phyloP scores from a whole-genome alignment of 306 rosid genomes.

The Rubus idaeus region DNA sequence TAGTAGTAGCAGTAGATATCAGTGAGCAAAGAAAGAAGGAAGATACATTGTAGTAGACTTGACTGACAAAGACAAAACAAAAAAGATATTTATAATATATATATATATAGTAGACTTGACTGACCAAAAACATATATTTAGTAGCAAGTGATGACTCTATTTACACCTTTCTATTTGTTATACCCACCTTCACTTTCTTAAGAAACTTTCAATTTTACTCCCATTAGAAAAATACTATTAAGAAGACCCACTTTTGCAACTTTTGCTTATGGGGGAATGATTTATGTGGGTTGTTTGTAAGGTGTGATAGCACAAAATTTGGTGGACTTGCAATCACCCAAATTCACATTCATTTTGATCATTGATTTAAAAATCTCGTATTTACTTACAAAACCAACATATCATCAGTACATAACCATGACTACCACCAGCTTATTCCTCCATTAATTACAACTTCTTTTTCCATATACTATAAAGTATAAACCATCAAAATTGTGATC shows the following conservation, averaged over 20 bases:
- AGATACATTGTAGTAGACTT: neutral
- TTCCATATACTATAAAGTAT: neutral
- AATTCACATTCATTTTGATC: neutral
- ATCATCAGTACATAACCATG: neutral
- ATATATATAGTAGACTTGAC: neutral
- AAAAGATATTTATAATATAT: too few species aligned
- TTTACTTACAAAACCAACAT: neutral
- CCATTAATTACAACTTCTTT: neutral
- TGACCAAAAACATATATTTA: neutral
- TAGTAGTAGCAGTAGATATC: neutral
- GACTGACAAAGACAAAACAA: neutral
- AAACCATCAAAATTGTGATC: neutral
- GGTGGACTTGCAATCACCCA: neutral
- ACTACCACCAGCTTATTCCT: neutral
- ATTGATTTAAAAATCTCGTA: neutral
- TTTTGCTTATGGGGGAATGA: neutral
- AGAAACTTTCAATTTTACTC: neutral
- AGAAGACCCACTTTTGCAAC: neutral
- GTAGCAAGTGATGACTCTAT: neutral
- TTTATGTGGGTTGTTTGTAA: neutral
- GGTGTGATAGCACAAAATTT: neutral
- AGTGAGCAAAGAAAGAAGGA: neutral
- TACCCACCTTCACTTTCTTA: neutral
- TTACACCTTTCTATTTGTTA: neutral
- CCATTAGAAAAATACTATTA: neutral